Percentiles rank a stretch among this genome's conserved stretches.
These are phyloP conservation scores for Gastrolobium bilobum DNA, from an alignment of 306 rosid species.

Conservation along the genomic window DNA sequence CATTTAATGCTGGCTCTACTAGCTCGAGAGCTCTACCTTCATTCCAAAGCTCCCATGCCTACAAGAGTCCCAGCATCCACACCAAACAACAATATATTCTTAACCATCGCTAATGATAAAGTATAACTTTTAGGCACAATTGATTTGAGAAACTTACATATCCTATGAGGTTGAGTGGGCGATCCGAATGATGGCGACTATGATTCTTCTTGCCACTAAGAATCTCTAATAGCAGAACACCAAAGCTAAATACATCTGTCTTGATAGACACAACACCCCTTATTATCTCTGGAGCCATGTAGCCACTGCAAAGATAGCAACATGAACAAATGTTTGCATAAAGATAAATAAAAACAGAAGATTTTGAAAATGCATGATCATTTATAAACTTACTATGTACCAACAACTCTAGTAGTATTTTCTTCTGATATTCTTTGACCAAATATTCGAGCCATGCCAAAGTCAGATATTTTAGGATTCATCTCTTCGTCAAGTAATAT, in stretches of 20 bases:
- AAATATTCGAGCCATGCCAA: constrained; percentile 56
- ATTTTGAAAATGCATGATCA: not conserved
- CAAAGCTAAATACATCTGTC: constrained; percentile 57
- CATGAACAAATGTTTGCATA: not conserved
- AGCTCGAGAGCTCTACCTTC: constrained; percentile 30
- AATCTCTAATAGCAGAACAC: constrained; percentile 49
- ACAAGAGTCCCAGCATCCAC: not conserved
- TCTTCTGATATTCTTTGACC: constrained; percentile 26
- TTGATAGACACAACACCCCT: constrained; percentile 52
- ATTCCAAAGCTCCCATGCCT: constrained; percentile 29
- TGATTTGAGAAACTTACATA: constrained; percentile 36
- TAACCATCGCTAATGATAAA: not conserved
- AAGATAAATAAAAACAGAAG: not conserved
- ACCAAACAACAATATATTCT: not conserved
- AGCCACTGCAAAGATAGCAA: constrained; percentile 37
- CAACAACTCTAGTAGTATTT: constrained; percentile 45
- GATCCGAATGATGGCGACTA: not conserved
- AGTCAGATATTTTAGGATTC: constrained; percentile 55
- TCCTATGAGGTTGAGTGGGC: constrained; percentile 42
- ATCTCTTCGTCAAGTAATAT: constrained; percentile 55
- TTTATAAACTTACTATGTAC: constrained; percentile 45
- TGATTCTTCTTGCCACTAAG: constrained; percentile 45
- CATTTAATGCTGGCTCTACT: constrained; percentile 10
- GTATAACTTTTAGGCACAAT: not conserved
- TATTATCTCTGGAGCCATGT: constrained; percentile 47